Evolutionary conservation across 2,329 filamentous ascomycete genomes (phyloP).

Genomic region (Aphanoascus verrucosus): DNA sequence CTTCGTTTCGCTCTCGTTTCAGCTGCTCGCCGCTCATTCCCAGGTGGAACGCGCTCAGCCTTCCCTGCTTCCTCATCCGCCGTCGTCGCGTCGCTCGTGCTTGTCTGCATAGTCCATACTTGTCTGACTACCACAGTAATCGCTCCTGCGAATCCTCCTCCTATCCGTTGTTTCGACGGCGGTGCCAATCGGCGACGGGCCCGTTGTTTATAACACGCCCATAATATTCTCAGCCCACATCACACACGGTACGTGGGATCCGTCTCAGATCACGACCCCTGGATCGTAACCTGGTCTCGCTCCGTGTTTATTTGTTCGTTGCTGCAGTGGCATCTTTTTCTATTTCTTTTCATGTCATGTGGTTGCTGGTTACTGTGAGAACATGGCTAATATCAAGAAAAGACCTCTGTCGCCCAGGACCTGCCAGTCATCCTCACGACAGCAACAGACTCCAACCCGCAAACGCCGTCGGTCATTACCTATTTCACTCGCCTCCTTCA

Average conservation of each 20-base stretch:
- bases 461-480: background rate
- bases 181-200: background rate
- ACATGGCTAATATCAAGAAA: conserved; percentile 7
- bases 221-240: background rate
- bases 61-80: background rate
- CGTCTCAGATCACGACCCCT: background rate
- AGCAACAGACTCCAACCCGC: background rate
- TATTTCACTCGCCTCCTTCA: background rate
- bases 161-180: background rate
- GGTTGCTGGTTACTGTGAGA: background rate
- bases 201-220: background rate
- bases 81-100: background rate
- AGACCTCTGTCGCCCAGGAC: conserved; percentile 8
- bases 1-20: conserved; percentile 9
- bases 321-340: conserved; percentile 15
- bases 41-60: conserved; percentile 28
- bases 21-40: conserved; percentile 24
- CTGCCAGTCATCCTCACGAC: background rate
- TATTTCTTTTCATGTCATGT: background rate
- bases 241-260: conserved; percentile 1
- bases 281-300: background rate
- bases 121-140: background rate
- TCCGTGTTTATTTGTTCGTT: conserved; percentile 19
- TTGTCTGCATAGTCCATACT: no score
- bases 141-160: background rate